Evolutionary conservation across 2,329 filamentous ascomycete species (phyloP).

Genomic region (Bisporella sp.): DNA sequence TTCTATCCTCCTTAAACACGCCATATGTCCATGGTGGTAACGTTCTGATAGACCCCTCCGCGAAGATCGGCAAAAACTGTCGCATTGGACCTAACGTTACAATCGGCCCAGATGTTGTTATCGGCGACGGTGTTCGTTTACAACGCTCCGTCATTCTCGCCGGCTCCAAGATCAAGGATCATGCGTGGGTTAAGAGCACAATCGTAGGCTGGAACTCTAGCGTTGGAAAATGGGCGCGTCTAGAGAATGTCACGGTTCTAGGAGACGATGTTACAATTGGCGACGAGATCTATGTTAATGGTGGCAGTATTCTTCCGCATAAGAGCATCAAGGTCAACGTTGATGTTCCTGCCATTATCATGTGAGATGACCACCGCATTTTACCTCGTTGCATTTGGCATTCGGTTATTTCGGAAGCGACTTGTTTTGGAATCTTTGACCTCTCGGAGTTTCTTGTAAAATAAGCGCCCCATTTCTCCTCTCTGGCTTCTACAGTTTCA

Average conservation of each 20-base stretch:
- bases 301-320: conserved; percentile 88
- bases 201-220: conserved; percentile 98
- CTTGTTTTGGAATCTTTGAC: too few species aligned
- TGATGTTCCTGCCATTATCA: conserved; percentile 67
- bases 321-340: conserved; percentile 99
- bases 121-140: conserved; percentile 89
- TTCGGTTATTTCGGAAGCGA: too few species aligned
- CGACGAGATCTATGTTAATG: conserved; percentile 98
- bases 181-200: conserved; percentile 97
- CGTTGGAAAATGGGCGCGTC: conserved; percentile 88
- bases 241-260: conserved; percentile 97
- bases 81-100: conserved; percentile 96
- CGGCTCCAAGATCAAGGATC: conserved; percentile 93
- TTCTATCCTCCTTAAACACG: conserved; percentile 66
- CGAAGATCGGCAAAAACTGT: conserved; percentile 98
- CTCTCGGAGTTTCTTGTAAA: too few species aligned
- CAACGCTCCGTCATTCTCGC: conserved; percentile 87
- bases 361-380: conserved; percentile 36
- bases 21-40: conserved; percentile 88
- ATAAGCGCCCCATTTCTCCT: too few species aligned
- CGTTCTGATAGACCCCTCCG: conserved; percentile 86
- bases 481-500: too few species aligned
- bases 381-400: neutral
- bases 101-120: conserved; percentile 84
- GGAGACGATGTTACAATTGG: conserved; percentile 97